Base-by-base conservation (phyloP, 495 filamentous ascomycete species). In the Hypoxylon lienhwacheense region DNA sequence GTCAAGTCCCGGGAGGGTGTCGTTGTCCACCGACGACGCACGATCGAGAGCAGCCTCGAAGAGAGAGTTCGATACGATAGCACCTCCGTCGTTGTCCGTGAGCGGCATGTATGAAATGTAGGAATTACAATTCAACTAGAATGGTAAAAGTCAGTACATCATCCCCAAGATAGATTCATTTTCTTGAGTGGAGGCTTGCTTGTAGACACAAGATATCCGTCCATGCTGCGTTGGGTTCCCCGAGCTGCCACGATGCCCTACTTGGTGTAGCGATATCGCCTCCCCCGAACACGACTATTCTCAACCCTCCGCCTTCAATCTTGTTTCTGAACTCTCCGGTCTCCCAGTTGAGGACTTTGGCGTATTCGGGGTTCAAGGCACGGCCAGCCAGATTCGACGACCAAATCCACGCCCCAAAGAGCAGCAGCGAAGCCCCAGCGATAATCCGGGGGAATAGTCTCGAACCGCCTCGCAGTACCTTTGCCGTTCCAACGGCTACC, bases 261-360 rank as follows among this genome's bases (percentile, higher is more conserved):
- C 47, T 48, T 7, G 62, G 59, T 3, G 59, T 66, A 16, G 66
- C 65, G 19, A 69, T 39, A 47, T 67, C 66, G n/a, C 64, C 61
- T 12, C 57, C 66, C 4, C 66, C 66, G 55, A 67, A 69, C 10
- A 67, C 68, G 4, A 70, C 57, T 22, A 69, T 49, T 41, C 68
- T 66, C 44, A 67, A 40, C 2, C 59, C 55, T 7, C 52, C 56
- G 4, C 20, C 41, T 6, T 11, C 11, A 6, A 37, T 31, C 12
- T 5, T 19, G 11, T 39, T 45, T 31, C 31, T 50, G 5, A 12
- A 12, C 31, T 53, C 46, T 25, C 48, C 59, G 56, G 36, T 24
- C 41, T 55, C 41, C 68, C 66, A 47, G 39, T 41, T 33, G 36
- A 60, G 5, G 35, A 28, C 10, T 17, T 36, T 39, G 1, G 17